Base-by-base conservation (phyloP, 2,329 filamentous ascomycete species). In the Aspergillus carbonarius region DNA sequence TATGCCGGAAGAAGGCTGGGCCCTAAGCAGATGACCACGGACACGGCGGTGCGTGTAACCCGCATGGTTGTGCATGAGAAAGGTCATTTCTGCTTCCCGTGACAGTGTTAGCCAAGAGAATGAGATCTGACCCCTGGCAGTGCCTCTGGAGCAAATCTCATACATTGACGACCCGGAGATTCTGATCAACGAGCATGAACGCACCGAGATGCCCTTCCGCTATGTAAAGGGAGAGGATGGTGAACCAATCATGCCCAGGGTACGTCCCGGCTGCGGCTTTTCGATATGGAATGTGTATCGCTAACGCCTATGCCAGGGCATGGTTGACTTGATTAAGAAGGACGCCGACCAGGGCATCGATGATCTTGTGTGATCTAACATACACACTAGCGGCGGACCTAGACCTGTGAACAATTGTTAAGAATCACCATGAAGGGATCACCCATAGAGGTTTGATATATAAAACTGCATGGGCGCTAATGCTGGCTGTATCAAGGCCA, bases 11-110 rank as follows among this genome's bases (percentile, higher is more conserved):
- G 95, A 54, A 85, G 95, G 58, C 82, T 99, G 30, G 95, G 95
- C 0, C 91, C 93, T 7, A 88, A 93, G 68, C 95, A 99, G 77
- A 97, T 99, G 93, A 98, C 95, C 3, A 99, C 95, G 4, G 95
- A 99, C 74, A 99, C 95, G 18, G 95, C 95, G 4, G 95, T 97
- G 52, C 85, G 95, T 65, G 93, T 97, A 46, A 98, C 95, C 32
- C 86, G 95, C 64, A 88, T 96, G 67, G 90, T 98, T 5, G 87
- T 93, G 10, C 90, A 96, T 70, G 86, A 93, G 64, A 89, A 89
- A 79, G 84, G 93, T 96, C 54, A 57, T 52, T 37, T 25, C 13
- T 12, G 8, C 57, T 32, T 15, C 42, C 18, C 23, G 8, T 18
- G 42, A 47, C 25, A 30, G 15, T 30, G 23, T 30, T 15, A 48